Base-by-base conservation (phyloP, 768 basidiomycete species). In the Podaxis pistillaris region DNA sequence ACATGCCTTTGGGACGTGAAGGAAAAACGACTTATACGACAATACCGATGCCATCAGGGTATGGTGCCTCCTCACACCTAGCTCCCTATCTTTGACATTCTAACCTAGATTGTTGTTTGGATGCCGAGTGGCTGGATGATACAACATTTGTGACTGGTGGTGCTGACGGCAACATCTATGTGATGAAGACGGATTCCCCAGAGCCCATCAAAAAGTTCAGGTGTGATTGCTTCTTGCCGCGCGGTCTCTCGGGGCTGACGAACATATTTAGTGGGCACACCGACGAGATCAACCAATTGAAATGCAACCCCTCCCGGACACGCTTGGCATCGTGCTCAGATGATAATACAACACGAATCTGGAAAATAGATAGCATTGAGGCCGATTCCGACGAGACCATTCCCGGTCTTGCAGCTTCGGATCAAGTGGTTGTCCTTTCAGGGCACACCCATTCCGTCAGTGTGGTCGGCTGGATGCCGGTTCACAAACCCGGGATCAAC, bases 311-410 rank as follows among this genome's bases (percentile, higher is more conserved):
- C 15, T 76, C 81, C n/a, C 76, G 82, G 40, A 90, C 88, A 33
- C 82, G 83, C 46, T 70, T 94, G 49, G 91, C 90, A 12, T 90
- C 91, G 4, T 92, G 90, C 71, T 91, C 93, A 0, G 93, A 94
- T 68, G 93, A 94, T 65, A 77, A 77, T 65, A 91, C 90, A 0
- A 87, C 89, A 19, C 85, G 89, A 40, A 82, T 94, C 67, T 94
- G 91, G 91, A 81, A 83, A 58, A 74, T 90, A 54, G 83, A 83
- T 57, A 78, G 80, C 55, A 66, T 85, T n/a, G 62, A 64, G 11
- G 19, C 53, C 22, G 71, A 74, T 9, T 65, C 69, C 41, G 68
- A 74, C 8, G 79, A 82, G 36, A 68, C 70, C 55, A 80, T 81
- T 59, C 81, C 79, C 7, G 83, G 79, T 4, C 64, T 82, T 38